phyloP scores from a whole-genome alignment of 177 flowering plant genomes.

The Vitis hybrid region DNA sequence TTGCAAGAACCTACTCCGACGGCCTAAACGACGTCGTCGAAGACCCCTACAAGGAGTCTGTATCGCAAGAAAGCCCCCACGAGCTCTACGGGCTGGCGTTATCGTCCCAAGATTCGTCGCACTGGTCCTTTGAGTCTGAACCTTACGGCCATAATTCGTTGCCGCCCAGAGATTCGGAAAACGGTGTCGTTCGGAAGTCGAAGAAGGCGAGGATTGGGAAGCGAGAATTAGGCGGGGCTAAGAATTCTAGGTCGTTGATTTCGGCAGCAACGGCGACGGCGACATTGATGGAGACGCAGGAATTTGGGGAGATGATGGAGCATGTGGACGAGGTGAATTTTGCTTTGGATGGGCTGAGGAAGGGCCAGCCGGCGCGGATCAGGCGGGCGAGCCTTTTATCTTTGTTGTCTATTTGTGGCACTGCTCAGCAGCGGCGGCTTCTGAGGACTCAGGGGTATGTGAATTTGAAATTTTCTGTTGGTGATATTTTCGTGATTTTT shows the following conservation, averaged over 20 bases:
- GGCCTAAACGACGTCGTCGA: slow-evolving; percentile 25
- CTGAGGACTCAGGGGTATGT: slow-evolving; percentile 83
- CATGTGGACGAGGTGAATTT: slow-evolving; percentile 90
- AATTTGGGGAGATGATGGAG: slow-evolving; percentile 98
- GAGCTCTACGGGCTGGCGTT: slow-evolving; percentile 46
- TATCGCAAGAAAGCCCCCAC: slow-evolving; percentile 41
- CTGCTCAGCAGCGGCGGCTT: slow-evolving; percentile 69
- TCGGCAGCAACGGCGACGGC: slow-evolving; percentile 33
- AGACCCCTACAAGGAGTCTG: slow-evolving; percentile 14
- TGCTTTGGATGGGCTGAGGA: slow-evolving; percentile 78
- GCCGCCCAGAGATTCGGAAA: slow-evolving; percentile 9
- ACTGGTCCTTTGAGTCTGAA: slow-evolving; percentile 22
- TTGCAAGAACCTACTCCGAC: slow-evolving; percentile 38
- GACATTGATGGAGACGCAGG: slow-evolving; percentile 94
- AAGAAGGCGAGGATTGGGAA: slow-evolving; percentile 39
- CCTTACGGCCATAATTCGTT: slow-evolving; percentile 13
- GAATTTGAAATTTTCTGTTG: background rate
- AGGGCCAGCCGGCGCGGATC: slow-evolving; percentile 59
- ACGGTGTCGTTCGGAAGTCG: slow-evolving; percentile 55
- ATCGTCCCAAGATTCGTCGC: slow-evolving; percentile 57
- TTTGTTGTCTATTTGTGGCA: slow-evolving; percentile 60
- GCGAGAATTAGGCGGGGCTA: slow-evolving; percentile 1
- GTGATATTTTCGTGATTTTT: background rate
- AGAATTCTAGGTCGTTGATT: slow-evolving; percentile 13
- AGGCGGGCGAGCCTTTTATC: slow-evolving; percentile 77